Conservation (phyloP, 1,139 yeast species). For the Taiozyma sp. region DNA sequence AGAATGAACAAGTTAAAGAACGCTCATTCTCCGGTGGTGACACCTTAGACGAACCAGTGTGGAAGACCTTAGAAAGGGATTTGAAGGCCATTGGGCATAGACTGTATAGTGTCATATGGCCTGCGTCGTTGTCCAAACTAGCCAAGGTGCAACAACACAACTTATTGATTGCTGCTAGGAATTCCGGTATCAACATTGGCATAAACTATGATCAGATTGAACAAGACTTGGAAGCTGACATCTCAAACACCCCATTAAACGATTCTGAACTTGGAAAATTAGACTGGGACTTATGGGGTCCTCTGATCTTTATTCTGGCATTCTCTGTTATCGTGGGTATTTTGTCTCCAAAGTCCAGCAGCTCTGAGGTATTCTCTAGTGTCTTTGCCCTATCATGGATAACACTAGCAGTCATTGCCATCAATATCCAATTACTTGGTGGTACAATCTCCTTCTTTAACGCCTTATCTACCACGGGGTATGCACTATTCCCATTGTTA, state of each 20-base stretch:
- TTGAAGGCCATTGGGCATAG: constrained; percentile 60
- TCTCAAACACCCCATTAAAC: constrained; percentile 22
- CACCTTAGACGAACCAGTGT: constrained; percentile 80
- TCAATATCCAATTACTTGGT: constrained; percentile 74
- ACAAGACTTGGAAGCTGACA: constrained; percentile 24
- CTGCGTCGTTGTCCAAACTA: constrained; percentile 42
- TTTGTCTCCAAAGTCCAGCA: constrained; percentile 34
- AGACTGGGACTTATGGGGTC: constrained; percentile 94
- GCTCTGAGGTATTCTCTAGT: constrained; percentile 55
- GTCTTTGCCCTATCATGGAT: constrained; percentile 56
- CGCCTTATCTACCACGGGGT: constrained; percentile 78
- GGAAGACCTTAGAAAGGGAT: constrained; percentile 65
- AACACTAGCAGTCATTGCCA: constrained; percentile 47
- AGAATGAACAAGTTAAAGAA: constrained; percentile 56
- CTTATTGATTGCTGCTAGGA: constrained; percentile 39
- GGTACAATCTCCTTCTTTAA: constrained; percentile 72
- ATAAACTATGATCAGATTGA: constrained; percentile 32
- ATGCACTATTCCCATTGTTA: constrained; percentile 74
- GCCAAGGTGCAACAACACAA: constrained; percentile 43
- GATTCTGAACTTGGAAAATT: constrained; percentile 28
- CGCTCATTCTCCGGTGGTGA: constrained; percentile 80
- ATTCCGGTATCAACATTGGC: constrained; percentile 41
- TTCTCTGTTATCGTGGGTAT: constrained; percentile 50
- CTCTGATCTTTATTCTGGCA: constrained; percentile 64
- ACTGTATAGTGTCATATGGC: constrained; percentile 70